phyloP scores from a whole-genome alignment of 805 yeast genomes.

The Komagataella phaffii region DNA sequence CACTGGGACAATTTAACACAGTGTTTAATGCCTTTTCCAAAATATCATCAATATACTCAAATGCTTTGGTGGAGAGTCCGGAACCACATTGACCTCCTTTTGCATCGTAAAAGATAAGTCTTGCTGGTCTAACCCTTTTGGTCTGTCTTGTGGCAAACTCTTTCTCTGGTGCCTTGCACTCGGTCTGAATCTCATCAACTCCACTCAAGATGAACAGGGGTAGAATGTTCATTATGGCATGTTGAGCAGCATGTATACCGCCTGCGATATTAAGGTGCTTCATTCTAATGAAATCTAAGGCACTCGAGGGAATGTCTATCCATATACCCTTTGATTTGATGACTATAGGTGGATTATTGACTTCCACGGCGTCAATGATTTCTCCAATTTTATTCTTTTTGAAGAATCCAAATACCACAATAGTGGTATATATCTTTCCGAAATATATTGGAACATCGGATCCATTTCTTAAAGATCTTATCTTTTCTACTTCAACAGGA shows the following conservation, averaged over 20 bases:
- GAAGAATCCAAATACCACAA: constrained; percentile 84
- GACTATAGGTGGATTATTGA: constrained; percentile 71
- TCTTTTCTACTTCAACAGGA: constrained; percentile 58
- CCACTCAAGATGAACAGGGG: constrained; percentile 66
- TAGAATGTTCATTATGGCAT: constrained; percentile 67
- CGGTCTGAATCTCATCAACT: constrained; percentile 72
- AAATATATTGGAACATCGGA: constrained; percentile 48
- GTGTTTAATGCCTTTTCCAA: constrained; percentile 44
- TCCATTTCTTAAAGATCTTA: constrained; percentile 37
- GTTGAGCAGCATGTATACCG: constrained; percentile 95
- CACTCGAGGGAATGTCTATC: constrained; percentile 71
- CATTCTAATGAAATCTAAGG: constrained; percentile 39
- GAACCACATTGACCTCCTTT: constrained; percentile 72
- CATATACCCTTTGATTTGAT: constrained; percentile 72
- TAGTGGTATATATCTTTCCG: constrained; percentile 64
- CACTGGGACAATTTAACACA: constrained; percentile 53
- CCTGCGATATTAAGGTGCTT: constrained; percentile 67
- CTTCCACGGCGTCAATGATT: constrained; percentile 89
- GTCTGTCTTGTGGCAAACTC: constrained; percentile 77
- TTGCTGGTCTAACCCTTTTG: constrained; percentile 67
- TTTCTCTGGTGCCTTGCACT: constrained; percentile 95
- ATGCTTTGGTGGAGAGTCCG: constrained; percentile 70
- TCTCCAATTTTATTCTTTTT: constrained; percentile 65
- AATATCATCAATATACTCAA: constrained; percentile 61
- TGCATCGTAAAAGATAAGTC: constrained; percentile 74